Percentiles rank a stretch among this genome's conserved stretches.
Conservation (phyloP, 1,139 yeast species). For the Candida freyschussii region DNA sequence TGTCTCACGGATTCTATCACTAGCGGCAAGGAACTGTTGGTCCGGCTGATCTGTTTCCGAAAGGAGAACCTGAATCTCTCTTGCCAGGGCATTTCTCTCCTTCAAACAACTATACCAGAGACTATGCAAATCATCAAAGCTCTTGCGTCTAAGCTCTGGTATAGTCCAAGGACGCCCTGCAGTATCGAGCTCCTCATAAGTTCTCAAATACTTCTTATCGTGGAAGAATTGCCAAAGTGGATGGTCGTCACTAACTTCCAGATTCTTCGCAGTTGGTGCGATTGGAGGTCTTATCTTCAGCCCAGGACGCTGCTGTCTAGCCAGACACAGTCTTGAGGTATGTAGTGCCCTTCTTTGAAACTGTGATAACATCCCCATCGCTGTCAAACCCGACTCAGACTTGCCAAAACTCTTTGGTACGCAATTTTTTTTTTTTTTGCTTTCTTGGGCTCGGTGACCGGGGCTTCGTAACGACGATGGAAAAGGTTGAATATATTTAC, state of each 20-base stretch:
- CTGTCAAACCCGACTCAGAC: no score
- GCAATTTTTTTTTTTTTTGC: no score
- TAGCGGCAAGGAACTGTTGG: slow-evolving; percentile 34
- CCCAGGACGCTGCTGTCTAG: slow-evolving; percentile 17
- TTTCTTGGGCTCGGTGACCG: no score
- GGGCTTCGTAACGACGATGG: no score
- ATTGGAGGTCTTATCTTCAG: slow-evolving; percentile 75
- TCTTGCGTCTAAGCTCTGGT: slow-evolving; percentile 84
- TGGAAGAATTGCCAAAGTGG: slow-evolving; percentile 95
- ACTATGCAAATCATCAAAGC: slow-evolving; percentile 86
- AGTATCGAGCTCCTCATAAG: slow-evolving; percentile 50
- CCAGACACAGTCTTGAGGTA: slow-evolving; percentile 10
- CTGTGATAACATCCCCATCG: slow-evolving; percentile 12
- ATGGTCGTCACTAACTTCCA: slow-evolving; percentile 76
- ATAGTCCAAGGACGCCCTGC: slow-evolving; percentile 81
- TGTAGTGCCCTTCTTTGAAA: slow-evolving; percentile 19
- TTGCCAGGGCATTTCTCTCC: slow-evolving; percentile 73
- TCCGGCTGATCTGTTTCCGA: slow-evolving; percentile 37
- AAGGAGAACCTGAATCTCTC: slow-evolving; percentile 58
- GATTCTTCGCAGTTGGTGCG: slow-evolving; percentile 70
- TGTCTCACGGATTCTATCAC: slow-evolving; percentile 45
- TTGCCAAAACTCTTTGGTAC: no score
- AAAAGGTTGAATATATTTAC: no score
- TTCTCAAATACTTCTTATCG: slow-evolving; percentile 55
- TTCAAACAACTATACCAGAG: slow-evolving; percentile 85